phyloP scores from a whole-genome alignment of 192 early-diverging fungal species.

The Chytriomyces hyalinus region DNA sequence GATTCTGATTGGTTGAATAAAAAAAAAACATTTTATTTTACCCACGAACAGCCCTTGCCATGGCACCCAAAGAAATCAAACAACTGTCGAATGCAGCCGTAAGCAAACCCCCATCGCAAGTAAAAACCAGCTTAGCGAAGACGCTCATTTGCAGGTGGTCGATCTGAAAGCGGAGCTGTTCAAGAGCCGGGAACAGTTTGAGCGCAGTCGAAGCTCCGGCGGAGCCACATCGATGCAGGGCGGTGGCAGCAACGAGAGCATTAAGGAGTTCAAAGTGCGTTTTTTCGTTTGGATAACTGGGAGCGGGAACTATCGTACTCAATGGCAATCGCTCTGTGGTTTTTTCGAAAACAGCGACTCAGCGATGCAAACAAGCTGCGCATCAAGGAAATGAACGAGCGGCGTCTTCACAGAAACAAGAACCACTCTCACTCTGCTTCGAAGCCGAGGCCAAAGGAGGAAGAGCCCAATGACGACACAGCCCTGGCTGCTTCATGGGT shows the following conservation, averaged over 20 bases:
- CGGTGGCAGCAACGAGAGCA: constrained; percentile 4
- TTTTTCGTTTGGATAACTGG: not conserved
- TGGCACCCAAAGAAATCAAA: no score
- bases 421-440: not conserved
- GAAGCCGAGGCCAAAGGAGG: constrained; percentile 29
- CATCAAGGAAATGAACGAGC: constrained; percentile 56
- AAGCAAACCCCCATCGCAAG: no score
- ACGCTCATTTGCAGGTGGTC: constrained; percentile 23
- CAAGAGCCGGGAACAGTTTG: constrained; percentile 40
- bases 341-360: constrained; percentile 19
- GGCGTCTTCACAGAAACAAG: constrained; percentile 34
- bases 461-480: constrained; percentile 18
- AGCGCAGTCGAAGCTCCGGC: constrained; percentile 32
- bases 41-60: no score
- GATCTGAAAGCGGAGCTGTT: constrained; percentile 57
- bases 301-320: not conserved
- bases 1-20: no score
- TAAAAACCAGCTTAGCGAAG: no score
- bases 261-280: constrained; percentile 45
- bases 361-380: constrained; percentile 37
- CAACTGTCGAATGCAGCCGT: no score
- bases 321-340: not conserved
- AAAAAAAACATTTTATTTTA: no score
- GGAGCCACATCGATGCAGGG: constrained; percentile 11
- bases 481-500: constrained; percentile 48